A percentile compares a stretch with the other conserved stretches of the same genome.
Conservation (phyloP, 352 stramenopile species). For the Peronospora farinosa region DNA sequence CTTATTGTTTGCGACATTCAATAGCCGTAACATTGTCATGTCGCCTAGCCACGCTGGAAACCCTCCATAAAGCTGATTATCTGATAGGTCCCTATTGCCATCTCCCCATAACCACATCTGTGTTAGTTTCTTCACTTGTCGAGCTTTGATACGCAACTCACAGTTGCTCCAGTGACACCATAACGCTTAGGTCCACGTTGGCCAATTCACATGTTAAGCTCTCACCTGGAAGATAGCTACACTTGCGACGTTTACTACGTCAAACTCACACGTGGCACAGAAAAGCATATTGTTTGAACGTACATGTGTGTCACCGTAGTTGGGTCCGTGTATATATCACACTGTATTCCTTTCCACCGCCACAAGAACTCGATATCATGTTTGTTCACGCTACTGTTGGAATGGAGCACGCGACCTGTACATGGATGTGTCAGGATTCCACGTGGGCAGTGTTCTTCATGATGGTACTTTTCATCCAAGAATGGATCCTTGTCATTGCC, state of each 20-base stretch:
- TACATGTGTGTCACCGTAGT: constrained; percentile 73
- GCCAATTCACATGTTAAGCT: constrained; percentile 43
- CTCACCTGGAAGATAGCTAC: constrained; percentile 50
- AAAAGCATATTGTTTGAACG: not conserved
- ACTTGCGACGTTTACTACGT: not conserved
- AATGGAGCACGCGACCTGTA: constrained; percentile 43
- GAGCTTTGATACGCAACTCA: constrained; percentile 20
- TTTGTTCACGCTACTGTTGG: constrained; percentile 15
- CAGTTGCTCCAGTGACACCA: constrained; percentile 71
- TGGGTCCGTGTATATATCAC: constrained; percentile 54
- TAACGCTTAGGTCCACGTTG: constrained; percentile 51
- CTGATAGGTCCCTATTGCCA: constrained; percentile 41
- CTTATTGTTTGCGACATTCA: constrained; percentile 49
- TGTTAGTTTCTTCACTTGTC: not conserved
- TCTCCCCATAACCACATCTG: not conserved
- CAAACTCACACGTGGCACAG: not conserved
- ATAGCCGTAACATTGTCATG: constrained; percentile 55
- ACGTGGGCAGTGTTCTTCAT: constrained; percentile 30
- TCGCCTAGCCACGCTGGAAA: constrained; percentile 59
- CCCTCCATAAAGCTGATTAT: constrained; percentile 42
- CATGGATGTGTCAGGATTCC: constrained; percentile 58
- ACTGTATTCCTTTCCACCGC: constrained; percentile 69
- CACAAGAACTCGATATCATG: constrained; percentile 38
- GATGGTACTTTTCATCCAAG: constrained; percentile 4
- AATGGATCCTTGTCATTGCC: constrained; percentile 19